A percentile compares a stretch with the other conserved stretches of the same genome.
Evolutionary conservation across 148 eudicot species (phyloP).

Genomic region (Chenopodium berlandieri): DNA sequence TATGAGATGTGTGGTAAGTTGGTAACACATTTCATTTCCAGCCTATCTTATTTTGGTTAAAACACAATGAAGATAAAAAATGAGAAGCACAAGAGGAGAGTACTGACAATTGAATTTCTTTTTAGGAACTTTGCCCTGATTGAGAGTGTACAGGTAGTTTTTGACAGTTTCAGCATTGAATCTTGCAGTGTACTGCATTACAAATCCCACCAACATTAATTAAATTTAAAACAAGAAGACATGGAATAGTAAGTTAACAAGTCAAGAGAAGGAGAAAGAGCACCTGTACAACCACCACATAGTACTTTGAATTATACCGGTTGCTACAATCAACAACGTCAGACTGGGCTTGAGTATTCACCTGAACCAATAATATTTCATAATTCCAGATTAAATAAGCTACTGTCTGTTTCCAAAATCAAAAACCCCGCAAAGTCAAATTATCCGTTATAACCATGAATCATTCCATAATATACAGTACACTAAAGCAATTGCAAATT

Average conservation of each 20-base stretch:
- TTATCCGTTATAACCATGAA: too few relatives aligned
- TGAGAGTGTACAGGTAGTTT: constrained; percentile 75
- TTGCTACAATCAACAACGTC: constrained; percentile 76
- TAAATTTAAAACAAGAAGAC: background rate
- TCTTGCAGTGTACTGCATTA: constrained; percentile 82
- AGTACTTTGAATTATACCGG: constrained; percentile 81
- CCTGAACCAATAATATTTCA: constrained; percentile 38
- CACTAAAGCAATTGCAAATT: too few relatives aligned
- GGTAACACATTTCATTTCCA: too few relatives aligned
- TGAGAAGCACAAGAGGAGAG: background rate
- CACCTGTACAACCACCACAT: constrained; percentile 95
- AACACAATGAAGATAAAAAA: background rate
- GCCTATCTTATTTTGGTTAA: background rate
- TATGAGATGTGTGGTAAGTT: too few relatives aligned
- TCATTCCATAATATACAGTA: too few relatives aligned
- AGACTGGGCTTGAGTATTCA: constrained; percentile 90
- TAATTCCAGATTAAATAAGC: too few relatives aligned
- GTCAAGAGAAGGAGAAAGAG: background rate
- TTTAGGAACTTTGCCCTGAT: constrained; percentile 80
- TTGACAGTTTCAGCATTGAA: constrained; percentile 92
- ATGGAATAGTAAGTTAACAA: too few relatives aligned
- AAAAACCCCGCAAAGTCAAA: too few relatives aligned
- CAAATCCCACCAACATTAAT: background rate
- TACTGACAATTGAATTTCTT: constrained; percentile 94
- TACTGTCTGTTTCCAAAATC: too few relatives aligned